phyloP scores from a whole-genome alignment of 1,284 basidiomycete genomes.

The Ceratobasidium sp. region DNA sequence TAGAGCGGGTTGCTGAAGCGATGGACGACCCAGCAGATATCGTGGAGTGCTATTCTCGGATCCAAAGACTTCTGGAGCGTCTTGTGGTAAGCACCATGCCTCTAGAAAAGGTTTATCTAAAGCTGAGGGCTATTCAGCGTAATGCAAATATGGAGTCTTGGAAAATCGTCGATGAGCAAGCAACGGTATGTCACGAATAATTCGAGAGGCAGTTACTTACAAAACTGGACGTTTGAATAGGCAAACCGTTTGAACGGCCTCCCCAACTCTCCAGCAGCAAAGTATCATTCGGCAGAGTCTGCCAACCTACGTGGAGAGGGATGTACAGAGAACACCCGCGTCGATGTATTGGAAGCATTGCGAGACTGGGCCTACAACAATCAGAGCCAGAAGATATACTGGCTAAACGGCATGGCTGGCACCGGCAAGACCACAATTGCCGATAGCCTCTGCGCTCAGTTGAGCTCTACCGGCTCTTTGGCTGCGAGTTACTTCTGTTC shows the following conservation, averaged over 20 bases:
- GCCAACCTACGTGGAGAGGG: not conserved
- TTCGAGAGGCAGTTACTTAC: not conserved
- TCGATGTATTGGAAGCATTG: not conserved
- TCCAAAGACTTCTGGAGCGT: not conserved
- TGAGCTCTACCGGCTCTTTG: not conserved
- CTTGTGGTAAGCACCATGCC: not conserved
- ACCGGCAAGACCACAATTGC: too few relatives aligned
- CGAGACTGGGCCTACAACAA: not conserved
- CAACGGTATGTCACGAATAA: not conserved
- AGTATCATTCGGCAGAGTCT: not conserved
- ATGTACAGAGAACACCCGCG: not conserved
- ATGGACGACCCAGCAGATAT: not conserved
- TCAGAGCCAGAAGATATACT: not conserved
- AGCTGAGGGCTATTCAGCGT: too few relatives aligned
- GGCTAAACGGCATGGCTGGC: constrained; percentile 18
- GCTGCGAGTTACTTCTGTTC: constrained; percentile 16
- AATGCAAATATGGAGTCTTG: not conserved
- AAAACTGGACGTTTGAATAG: not conserved
- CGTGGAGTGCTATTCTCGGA: not conserved
- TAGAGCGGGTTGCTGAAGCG: not conserved
- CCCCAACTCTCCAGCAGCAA: not conserved
- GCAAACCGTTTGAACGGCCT: not conserved
- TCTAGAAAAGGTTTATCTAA: not conserved
- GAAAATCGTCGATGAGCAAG: not conserved
- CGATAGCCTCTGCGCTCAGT: not conserved